Evolutionary conservation across 1,284 basidiomycete genomes (phyloP).

Genomic region (Ganoderma multipileum): DNA sequence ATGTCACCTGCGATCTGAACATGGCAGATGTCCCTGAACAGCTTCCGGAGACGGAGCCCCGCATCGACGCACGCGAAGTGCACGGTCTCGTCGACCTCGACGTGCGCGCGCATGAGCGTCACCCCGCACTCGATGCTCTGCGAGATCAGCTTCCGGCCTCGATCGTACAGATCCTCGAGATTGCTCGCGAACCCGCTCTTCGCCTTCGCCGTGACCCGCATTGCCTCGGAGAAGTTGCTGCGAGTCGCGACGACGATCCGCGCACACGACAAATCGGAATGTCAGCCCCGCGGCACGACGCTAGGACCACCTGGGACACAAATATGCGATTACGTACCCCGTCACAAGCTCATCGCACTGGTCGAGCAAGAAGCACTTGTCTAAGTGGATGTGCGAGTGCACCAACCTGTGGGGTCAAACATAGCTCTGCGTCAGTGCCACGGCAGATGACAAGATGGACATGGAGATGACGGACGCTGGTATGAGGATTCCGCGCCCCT

Average conservation of each 20-base stretch:
- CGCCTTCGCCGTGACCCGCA: conserved; percentile 55
- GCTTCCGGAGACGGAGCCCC: conserved; percentile 53
- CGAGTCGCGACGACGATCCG: conserved; percentile 17
- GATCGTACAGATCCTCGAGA: conserved; percentile 52
- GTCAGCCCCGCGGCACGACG: conserved; percentile 1
- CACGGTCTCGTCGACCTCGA: conserved; percentile 66
- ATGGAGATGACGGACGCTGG: conserved; percentile 53
- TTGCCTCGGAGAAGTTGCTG: conserved; percentile 64
- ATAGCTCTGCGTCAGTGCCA: conserved; percentile 13
- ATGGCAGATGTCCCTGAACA: conserved; percentile 54
- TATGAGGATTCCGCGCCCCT: conserved; percentile 52
- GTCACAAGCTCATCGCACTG: conserved; percentile 55
- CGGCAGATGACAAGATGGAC: conserved; percentile 14
- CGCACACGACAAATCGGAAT: conserved; percentile 14
- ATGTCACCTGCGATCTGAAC: conserved; percentile 64
- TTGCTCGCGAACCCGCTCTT: conserved; percentile 55
- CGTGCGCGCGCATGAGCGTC: conserved; percentile 69
- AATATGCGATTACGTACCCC: conserved; percentile 47
- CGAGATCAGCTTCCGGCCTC: conserved; percentile 58
- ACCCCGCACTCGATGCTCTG: conserved; percentile 66
- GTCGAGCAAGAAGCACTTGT: conserved; percentile 71
- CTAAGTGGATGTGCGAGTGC: conserved; percentile 70
- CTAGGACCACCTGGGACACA: neutral
- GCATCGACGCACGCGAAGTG: conserved; percentile 56
- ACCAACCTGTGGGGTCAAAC: conserved; percentile 50